Evolutionary conservation across 208 protist genomes (phyloP).

Genomic region (Crithidia expoeki): DNA sequence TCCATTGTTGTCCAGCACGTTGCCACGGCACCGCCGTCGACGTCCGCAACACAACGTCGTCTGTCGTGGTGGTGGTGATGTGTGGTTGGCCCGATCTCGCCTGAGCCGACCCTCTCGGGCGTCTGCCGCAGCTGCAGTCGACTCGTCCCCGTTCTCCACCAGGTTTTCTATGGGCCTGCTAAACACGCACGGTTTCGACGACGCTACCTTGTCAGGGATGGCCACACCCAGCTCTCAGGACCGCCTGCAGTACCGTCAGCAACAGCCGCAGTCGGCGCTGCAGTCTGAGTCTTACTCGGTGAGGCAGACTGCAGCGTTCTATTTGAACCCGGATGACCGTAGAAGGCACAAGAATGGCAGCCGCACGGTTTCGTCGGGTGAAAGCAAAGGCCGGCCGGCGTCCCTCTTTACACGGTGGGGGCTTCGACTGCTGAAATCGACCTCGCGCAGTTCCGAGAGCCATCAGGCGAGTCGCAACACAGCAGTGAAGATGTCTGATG

Average conservation of each 20-base stretch:
- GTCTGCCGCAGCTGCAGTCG: not conserved
- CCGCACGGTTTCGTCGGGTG: not conserved
- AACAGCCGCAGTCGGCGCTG: not conserved
- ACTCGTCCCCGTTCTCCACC: constrained; percentile 5
- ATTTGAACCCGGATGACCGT: not conserved
- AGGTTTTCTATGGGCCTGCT: not conserved
- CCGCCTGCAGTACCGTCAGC: not conserved
- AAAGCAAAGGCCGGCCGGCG: not conserved
- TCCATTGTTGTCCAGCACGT: not conserved
- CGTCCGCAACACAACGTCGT: not conserved
- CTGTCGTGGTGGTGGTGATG: too few relatives aligned
- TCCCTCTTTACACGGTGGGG: constrained; percentile 12
- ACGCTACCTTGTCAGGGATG: constrained; percentile 3
- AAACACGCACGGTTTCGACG: constrained; percentile 4
- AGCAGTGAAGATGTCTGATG: not conserved
- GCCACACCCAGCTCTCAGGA: constrained; percentile 4
- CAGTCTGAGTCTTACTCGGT: not conserved
- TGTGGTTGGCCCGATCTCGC: not conserved
- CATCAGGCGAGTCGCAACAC: not conserved
- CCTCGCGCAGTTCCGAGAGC: not conserved
- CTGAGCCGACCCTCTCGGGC: not conserved
- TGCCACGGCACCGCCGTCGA: constrained; percentile 5
- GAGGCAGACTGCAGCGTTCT: constrained; percentile 1
- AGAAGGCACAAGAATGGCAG: not conserved
- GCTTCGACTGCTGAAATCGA: not conserved